These are phyloP conservation scores for Claviceps maximensis DNA, from an alignment of 2,329 filamentous ascomycete genomes.

Conservation along the genomic window DNA sequence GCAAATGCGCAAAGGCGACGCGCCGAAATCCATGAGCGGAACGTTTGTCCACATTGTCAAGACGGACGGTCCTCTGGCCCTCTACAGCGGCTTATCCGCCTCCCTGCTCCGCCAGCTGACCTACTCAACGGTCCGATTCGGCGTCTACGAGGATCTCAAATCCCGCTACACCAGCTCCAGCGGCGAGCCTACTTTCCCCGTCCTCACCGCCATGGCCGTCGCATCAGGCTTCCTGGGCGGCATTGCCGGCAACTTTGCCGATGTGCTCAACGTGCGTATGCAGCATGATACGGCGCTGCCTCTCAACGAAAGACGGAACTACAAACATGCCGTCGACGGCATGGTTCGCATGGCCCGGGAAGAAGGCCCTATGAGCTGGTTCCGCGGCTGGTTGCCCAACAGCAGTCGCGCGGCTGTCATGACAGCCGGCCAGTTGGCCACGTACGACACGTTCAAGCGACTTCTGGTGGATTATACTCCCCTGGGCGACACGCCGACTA, in stretches of 20 bases:
- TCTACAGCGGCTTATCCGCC: slow-evolving; percentile 87
- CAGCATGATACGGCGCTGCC: slow-evolving; percentile 81
- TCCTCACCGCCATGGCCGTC: slow-evolving; percentile 72
- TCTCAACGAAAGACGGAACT: slow-evolving; percentile 62
- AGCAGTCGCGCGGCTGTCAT: slow-evolving; percentile 70
- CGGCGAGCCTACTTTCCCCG: slow-evolving; percentile 50
- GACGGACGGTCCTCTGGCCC: slow-evolving; percentile 60
- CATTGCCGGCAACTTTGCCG: slow-evolving; percentile 82
- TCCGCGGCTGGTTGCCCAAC: slow-evolving; percentile 78
- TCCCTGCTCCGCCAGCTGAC: slow-evolving; percentile 88
- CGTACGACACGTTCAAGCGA: slow-evolving; percentile 72
- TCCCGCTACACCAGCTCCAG: slow-evolving; percentile 39
- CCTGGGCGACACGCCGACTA: slow-evolving; percentile 56
- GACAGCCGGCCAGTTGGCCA: slow-evolving; percentile 74
- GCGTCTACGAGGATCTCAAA: slow-evolving; percentile 91
- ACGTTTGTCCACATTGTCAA: slow-evolving; percentile 75
- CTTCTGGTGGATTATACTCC: slow-evolving; percentile 52
- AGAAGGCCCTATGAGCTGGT: slow-evolving; percentile 65
- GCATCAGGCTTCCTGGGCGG: slow-evolving; percentile 80
- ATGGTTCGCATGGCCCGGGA: slow-evolving; percentile 74
- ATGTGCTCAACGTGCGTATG: slow-evolving; percentile 97
- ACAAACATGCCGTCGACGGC: slow-evolving; percentile 78
- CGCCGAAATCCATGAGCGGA: slow-evolving; percentile 67
- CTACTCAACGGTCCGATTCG: slow-evolving; percentile 93
- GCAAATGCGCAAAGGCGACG: slow-evolving; percentile 67